These are phyloP conservation scores for Tephrocybe sp. DNA, from an alignment of 768 basidiomycete genomes.

Conservation along the genomic window DNA sequence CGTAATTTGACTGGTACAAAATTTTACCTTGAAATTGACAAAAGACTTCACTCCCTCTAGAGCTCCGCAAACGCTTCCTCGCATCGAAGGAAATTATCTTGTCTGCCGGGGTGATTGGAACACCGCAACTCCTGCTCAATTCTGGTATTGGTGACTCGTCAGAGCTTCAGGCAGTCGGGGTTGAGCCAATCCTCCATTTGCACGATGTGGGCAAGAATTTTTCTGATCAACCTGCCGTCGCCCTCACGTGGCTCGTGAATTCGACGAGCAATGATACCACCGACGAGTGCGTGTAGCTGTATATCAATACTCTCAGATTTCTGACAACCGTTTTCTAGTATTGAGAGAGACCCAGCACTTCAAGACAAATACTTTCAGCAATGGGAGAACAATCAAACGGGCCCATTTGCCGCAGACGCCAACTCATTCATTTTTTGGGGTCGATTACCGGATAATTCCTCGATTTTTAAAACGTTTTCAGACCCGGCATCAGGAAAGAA, in stretches of 20 bases:
- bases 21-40: too few species aligned
- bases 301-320: not conserved
- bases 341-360: constrained; percentile 16
- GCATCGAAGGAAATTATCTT: constrained; percentile 22
- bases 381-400: constrained; percentile 29
- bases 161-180: constrained; percentile 13
- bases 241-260: constrained; percentile 17
- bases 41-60: not conserved
- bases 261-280: constrained; percentile 14
- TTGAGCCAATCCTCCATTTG: constrained; percentile 21
- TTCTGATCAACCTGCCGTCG: constrained; percentile 23
- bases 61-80: constrained; percentile 13
- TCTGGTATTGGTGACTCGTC: constrained; percentile 27
- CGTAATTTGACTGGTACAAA: not conserved
- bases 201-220: constrained; percentile 31
- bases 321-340: not conserved
- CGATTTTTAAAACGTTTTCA: constrained; percentile 18
- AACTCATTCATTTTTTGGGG: constrained; percentile 25
- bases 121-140: constrained; percentile 27
- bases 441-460: constrained; percentile 21
- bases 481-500: constrained; percentile 30
- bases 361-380: constrained; percentile 20
- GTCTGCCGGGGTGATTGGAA: constrained; percentile 26
- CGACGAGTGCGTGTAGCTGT: constrained; percentile 5
- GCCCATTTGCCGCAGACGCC: constrained; percentile 23